A percentile compares a stretch with the other conserved stretches of the same genome.
Evolutionary conservation across 169 alveolate genomes (phyloP).

Genomic region (Miamiensis avidus): DNA sequence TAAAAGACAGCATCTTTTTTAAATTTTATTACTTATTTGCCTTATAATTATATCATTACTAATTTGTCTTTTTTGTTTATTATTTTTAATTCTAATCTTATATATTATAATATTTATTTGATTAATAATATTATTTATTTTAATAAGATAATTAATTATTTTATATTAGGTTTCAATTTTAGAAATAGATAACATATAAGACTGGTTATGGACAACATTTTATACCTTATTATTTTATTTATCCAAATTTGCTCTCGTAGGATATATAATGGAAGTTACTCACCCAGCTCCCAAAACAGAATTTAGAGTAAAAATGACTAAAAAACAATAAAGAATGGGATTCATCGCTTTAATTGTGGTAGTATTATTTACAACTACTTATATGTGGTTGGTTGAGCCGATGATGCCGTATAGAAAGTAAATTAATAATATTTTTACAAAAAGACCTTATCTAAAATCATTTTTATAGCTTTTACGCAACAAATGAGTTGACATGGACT

Average conservation of each 20-base stretch:
- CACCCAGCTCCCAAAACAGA: constrained; percentile 37
- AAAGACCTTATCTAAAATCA: too few species aligned
- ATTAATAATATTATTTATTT: too few species aligned
- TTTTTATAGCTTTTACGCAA: constrained; percentile 35
- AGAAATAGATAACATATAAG: constrained; percentile 30
- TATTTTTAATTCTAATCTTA: too few species aligned
- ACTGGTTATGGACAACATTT: constrained; percentile 31
- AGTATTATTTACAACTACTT: constrained; percentile 19
- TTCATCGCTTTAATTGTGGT: constrained; percentile 35
- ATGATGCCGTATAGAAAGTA: constrained; percentile 33
- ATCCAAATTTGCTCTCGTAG: constrained; percentile 21
- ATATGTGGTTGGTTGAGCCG: constrained; percentile 37
- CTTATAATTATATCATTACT: too few species aligned
- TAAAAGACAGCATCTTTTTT: too few species aligned
- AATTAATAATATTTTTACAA: too few species aligned
- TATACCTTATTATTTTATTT: constrained; percentile 36
- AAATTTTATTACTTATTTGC: too few species aligned
- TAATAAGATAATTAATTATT: too few species aligned
- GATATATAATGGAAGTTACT: constrained; percentile 32
- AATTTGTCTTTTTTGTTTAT: too few species aligned
- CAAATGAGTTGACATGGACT: constrained; percentile 25
- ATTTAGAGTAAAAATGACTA: constrained; percentile 21
- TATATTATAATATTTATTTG: too few species aligned
- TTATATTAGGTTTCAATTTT: too few species aligned
- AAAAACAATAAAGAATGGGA: constrained; percentile 27